Evolutionary conservation across 495 filamentous ascomycete genomes (phyloP), one percentile per base, ranked within the genome.

Genomic region (Hypoxylon lenormandii): DNA sequence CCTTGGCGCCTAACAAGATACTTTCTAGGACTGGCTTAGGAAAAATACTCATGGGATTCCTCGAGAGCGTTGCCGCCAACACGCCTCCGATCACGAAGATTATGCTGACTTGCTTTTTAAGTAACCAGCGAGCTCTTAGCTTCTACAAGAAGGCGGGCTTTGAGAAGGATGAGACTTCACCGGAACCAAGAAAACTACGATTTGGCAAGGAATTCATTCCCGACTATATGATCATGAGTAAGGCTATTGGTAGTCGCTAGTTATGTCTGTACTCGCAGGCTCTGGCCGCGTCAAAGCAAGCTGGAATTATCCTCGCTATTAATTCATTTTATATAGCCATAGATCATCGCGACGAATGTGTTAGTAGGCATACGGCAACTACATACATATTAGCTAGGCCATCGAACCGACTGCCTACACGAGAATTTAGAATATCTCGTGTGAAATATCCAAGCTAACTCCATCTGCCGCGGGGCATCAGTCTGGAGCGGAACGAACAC

Each of bases 71-170:
- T 10, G 85, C 79, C 19, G 40, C 51, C 2, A 82, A 80, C 47
- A 78, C 84, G 5, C 79, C 81, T 2, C 81, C 81, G 0, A 75
- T 93, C 51, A 80, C 84, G 64, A 94, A 94, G 77, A 80, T 87
- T 19, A 97, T 97, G 93, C 80, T 97, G 77, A 95, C 93, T 2
- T 90, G 91, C 55, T 96, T 95, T 72, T 77, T 84, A 52, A 79
- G 81, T 7, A 97, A 97, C 79, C 66, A 69, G 55, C 77, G 71
- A 18, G 93, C 85, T 2, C 65, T 84, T 45, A 60, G 53, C 26
- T 93, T 95, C 67, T 97, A 97, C 78, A 74, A 80, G 64, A 83
- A 81, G 74, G 65, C 86, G 21, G 93, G 92, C 7, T 97, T 89
- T 77, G 77, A 63, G 30, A 81, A 82, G 60, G 91, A 94, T 76